Conservation (phyloP, 1,139 yeast species). For the Taiozyma onychis region DNA sequence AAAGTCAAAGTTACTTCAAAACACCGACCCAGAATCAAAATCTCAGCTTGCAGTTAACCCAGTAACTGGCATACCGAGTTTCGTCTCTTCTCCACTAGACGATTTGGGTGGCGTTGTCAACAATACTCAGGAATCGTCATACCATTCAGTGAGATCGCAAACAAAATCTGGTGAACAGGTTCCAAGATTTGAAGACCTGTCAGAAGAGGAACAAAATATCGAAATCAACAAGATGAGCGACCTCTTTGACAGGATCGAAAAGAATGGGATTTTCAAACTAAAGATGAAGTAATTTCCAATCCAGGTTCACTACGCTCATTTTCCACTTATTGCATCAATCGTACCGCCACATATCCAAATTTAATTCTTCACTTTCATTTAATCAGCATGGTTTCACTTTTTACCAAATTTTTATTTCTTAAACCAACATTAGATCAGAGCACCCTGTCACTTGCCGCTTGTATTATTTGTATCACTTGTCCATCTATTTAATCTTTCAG, state of each 20-base stretch:
- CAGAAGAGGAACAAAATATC: conserved; percentile 46
- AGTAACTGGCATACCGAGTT: not conserved
- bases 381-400: not conserved
- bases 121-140: not conserved
- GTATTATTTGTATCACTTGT: not conserved
- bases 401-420: not conserved
- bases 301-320: not conserved
- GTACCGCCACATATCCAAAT: not conserved
- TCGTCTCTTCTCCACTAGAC: not conserved
- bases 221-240: conserved; percentile 49
- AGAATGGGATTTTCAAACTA: conserved; percentile 40
- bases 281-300: conserved; percentile 24
- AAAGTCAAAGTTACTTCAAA: conserved; percentile 1
- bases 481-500: not conserved
- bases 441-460: not conserved
- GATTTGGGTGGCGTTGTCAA: not conserved
- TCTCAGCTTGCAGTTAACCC: not conserved
- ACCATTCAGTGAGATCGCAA: not conserved
- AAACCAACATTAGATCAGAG: not conserved
- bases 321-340: not conserved
- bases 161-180: not conserved
- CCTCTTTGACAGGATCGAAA: conserved; percentile 43
- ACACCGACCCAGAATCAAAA: not conserved
- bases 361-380: not conserved
- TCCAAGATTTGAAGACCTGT: conserved; percentile 29